Conservation (phyloP, 2,329 filamentous ascomycete genomes). For the Fusarium continuum region DNA sequence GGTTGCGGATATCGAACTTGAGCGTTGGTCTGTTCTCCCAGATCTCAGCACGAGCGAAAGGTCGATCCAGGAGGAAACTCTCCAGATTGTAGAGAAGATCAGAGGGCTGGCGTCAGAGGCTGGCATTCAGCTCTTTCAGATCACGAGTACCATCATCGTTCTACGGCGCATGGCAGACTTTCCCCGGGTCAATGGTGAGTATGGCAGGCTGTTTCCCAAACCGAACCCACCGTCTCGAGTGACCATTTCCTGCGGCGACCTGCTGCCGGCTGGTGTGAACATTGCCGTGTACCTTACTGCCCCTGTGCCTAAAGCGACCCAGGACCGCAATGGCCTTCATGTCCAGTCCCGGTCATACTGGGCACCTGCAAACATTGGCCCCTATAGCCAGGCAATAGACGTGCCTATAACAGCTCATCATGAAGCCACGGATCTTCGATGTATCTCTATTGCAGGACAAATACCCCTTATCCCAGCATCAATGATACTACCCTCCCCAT, state of each 20-base stretch:
- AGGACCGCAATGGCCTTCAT: slow-evolving; percentile 73
- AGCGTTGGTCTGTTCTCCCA: slow-evolving; percentile 54
- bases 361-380: slow-evolving; percentile 97
- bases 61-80: slow-evolving; percentile 59
- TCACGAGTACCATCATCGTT: slow-evolving; percentile 70
- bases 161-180: slow-evolving; percentile 86
- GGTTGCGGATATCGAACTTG: slow-evolving; percentile 32
- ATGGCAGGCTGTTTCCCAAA: slow-evolving; percentile 75
- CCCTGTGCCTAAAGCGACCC: slow-evolving; percentile 42
- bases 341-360: slow-evolving; percentile 96
- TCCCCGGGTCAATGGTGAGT: slow-evolving; percentile 75
- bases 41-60: slow-evolving; percentile 30
- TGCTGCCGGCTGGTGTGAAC: slow-evolving; percentile 67
- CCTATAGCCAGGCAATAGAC: slow-evolving; percentile 89
- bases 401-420: slow-evolving; percentile 47
- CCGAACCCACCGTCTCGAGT: slow-evolving; percentile 88
- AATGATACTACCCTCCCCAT: slow-evolving; percentile 68
- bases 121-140: slow-evolving; percentile 47
- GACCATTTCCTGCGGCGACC: slow-evolving; percentile 79
- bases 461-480: slow-evolving; percentile 85
- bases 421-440: slow-evolving; percentile 40
- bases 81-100: slow-evolving; percentile 58
- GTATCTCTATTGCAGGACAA: slow-evolving; percentile 82
- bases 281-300: slow-evolving; percentile 67
- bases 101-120: slow-evolving; percentile 50